These are phyloP conservation scores for Diphasiastrum complanatum DNA, from an alignment of 83 land plant species.

Conservation along the genomic window DNA sequence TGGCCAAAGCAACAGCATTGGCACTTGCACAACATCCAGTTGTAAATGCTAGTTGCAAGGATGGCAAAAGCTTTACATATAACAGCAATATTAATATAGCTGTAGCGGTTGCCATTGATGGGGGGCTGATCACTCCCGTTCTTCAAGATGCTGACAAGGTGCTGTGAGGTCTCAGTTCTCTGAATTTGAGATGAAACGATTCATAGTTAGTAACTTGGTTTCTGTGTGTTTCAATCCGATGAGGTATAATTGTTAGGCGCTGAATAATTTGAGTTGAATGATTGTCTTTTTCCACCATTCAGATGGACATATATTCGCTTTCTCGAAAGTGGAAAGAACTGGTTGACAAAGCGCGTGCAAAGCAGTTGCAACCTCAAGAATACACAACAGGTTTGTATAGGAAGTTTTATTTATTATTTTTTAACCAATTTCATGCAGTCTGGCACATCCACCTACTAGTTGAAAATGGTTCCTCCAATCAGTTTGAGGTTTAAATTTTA, in stretches of 20 bases:
- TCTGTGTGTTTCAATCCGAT: no score
- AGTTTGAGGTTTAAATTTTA: no score
- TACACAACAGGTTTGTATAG: constrained; percentile 61
- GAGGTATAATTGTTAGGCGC: no score
- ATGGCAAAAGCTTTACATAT: constrained; percentile 89
- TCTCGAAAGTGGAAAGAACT: constrained; percentile 96
- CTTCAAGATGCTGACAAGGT: constrained; percentile 98
- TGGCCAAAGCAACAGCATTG: constrained; percentile 90
- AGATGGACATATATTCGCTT: constrained; percentile 84
- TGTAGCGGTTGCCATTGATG: constrained; percentile 95
- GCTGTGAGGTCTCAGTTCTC: no score
- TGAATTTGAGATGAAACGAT: no score
- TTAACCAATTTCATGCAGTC: not conserved
- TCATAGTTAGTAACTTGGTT: no score
- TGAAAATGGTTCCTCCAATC: no score
- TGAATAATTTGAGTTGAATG: no score
- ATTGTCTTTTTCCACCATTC: constrained; percentile 4
- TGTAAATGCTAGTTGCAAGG: constrained; percentile 85
- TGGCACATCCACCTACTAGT: no score
- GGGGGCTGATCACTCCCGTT: constrained; percentile 93
- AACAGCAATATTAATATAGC: constrained; percentile 89
- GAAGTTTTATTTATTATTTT: not conserved
- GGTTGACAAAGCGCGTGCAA: constrained; percentile 91
- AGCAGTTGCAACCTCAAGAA: constrained; percentile 90
- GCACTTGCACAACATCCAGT: constrained; percentile 85